phyloP scores from a whole-genome alignment of 768 basidiomycete genomes.

The Crucibulum laeve region DNA sequence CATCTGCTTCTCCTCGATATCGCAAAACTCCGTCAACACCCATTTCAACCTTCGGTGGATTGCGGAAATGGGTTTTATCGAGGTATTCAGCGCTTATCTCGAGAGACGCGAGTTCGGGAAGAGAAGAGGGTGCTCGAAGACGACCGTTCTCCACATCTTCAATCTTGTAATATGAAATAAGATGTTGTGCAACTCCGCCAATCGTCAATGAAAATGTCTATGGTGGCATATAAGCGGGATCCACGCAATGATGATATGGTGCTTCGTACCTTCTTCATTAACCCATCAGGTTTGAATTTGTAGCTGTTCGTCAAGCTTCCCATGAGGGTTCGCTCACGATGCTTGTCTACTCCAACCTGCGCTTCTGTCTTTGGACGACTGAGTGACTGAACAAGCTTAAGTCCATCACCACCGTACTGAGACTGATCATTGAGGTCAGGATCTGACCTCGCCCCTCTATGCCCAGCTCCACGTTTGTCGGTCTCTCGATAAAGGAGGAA shows the following conservation, averaged over 20 bases:
- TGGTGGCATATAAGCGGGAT: constrained; percentile 2
- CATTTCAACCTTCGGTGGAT: constrained; percentile 84
- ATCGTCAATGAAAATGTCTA: constrained; percentile 92
- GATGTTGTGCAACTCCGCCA: constrained; percentile 80
- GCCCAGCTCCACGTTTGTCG: constrained; percentile 72
- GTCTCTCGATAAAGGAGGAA: constrained; percentile 95
- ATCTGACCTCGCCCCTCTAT: constrained; percentile 45
- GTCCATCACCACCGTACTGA: constrained; percentile 21
- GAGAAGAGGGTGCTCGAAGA: constrained; percentile 80
- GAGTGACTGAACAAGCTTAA: constrained; percentile 40
- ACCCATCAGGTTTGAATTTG: constrained; percentile 89
- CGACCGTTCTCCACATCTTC: constrained; percentile 89
- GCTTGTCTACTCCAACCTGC: constrained; percentile 52
- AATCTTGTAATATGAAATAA: constrained; percentile 92
- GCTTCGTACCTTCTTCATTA: constrained; percentile 92
- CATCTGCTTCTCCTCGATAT: constrained; percentile 83
- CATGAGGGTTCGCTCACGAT: constrained; percentile 76
- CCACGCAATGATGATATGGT: constrained; percentile 2
- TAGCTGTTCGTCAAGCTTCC: constrained; percentile 91
- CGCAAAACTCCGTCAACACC: constrained; percentile 78
- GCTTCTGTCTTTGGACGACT: constrained; percentile 59
- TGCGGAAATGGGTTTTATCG: constrained; percentile 86
- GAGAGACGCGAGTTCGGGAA: constrained; percentile 82
- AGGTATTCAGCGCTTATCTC: constrained; percentile 87
- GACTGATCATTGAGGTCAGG: constrained; percentile 29